These are phyloP conservation scores for Akanthomyces lecanii DNA, from an alignment of 2,329 filamentous ascomycete genomes.

Conservation along the genomic window DNA sequence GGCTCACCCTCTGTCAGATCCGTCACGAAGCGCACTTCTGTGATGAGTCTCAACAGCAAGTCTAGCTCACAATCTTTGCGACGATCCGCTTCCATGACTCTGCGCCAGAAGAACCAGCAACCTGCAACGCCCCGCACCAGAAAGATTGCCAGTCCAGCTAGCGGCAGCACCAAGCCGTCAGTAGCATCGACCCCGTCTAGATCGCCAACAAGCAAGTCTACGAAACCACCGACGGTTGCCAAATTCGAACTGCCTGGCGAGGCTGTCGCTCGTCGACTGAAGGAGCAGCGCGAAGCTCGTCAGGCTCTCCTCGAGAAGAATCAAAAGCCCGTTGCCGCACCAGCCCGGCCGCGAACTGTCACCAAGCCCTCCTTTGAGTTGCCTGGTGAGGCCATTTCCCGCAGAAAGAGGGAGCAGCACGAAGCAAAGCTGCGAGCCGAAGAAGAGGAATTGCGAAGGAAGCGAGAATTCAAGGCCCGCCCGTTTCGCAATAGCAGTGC, in stretches of 20 bases:
- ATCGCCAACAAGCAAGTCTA: slow-evolving; percentile 39
- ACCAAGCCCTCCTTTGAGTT: slow-evolving; percentile 57
- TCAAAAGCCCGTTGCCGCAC: slow-evolving; percentile 33
- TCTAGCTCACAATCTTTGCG: slow-evolving; percentile 37
- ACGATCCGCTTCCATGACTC: slow-evolving; percentile 39
- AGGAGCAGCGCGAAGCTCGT: slow-evolving; percentile 56
- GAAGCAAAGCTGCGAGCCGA: slow-evolving; percentile 52
- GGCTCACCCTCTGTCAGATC: slow-evolving; percentile 18
- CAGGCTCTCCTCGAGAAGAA: slow-evolving; percentile 34
- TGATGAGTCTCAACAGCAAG: slow-evolving; percentile 35
- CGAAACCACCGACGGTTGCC: slow-evolving; percentile 50
- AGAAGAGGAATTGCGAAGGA: slow-evolving; percentile 56
- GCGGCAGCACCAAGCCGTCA: neutral
- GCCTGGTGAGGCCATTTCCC: slow-evolving; percentile 57
- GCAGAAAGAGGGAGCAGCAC: slow-evolving; percentile 51
- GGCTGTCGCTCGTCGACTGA: slow-evolving; percentile 53
- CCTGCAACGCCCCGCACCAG: slow-evolving; percentile 3
- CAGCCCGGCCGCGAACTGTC: slow-evolving; percentile 44
- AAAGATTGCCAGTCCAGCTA: slow-evolving; percentile 11
- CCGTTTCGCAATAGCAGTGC: slow-evolving; percentile 46
- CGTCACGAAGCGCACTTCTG: slow-evolving; percentile 26
- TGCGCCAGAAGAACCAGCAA: slow-evolving; percentile 27
- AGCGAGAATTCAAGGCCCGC: slow-evolving; percentile 60
- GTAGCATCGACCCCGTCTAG: slow-evolving; percentile 4
- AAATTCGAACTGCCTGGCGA: slow-evolving; percentile 62